Evolutionary conservation across 192 early-diverging fungal genomes (phyloP).

Genomic region (Geranomyces variabilis): DNA sequence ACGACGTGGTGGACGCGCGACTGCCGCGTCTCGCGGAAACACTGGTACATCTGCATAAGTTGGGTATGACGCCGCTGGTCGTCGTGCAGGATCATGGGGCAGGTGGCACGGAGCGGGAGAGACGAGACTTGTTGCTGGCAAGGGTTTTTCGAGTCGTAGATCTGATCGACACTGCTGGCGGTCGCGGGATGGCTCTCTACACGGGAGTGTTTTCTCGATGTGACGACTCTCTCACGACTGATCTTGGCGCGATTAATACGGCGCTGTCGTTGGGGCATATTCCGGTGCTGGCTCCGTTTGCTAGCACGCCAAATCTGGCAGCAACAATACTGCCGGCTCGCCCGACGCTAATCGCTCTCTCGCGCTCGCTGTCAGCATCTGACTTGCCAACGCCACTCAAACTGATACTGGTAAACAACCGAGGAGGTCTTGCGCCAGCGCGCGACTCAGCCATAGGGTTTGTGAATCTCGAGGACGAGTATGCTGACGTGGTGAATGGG

Average conservation of each 20-base stretch:
- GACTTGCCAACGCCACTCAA: slow-evolving; percentile 54
- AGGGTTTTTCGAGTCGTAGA: slow-evolving; percentile 63
- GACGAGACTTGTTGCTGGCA: slow-evolving; percentile 14
- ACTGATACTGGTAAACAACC: slow-evolving; percentile 70
- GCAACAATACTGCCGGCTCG: slow-evolving; percentile 41
- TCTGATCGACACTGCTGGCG: slow-evolving; percentile 74
- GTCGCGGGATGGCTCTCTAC: slow-evolving; percentile 69
- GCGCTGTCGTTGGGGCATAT: slow-evolving; percentile 68
- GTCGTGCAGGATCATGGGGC: slow-evolving; percentile 53
- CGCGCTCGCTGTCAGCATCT: slow-evolving; percentile 21
- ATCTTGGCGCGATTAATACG: slow-evolving; percentile 53
- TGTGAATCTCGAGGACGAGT: slow-evolving; percentile 83
- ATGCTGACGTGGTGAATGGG: slow-evolving; percentile 48
- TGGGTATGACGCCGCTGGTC: slow-evolving; percentile 68
- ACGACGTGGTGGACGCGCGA: slow-evolving; percentile 46
- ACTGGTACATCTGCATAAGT: slow-evolving; percentile 64
- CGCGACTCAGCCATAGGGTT: slow-evolving; percentile 60
- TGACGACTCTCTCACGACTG: slow-evolving; percentile 29
- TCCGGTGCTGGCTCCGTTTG: slow-evolving; percentile 59
- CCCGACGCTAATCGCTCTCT: slow-evolving; percentile 57
- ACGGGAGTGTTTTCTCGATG: slow-evolving; percentile 51
- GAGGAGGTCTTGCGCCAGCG: slow-evolving; percentile 66
- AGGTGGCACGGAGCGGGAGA: slow-evolving; percentile 4
- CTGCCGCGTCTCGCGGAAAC: slow-evolving; percentile 54
- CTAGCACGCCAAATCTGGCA: slow-evolving; percentile 41